Evolutionary conservation across 148 eudicot genomes (phyloP).

Genomic region (Heliosperma pusillum): DNA sequence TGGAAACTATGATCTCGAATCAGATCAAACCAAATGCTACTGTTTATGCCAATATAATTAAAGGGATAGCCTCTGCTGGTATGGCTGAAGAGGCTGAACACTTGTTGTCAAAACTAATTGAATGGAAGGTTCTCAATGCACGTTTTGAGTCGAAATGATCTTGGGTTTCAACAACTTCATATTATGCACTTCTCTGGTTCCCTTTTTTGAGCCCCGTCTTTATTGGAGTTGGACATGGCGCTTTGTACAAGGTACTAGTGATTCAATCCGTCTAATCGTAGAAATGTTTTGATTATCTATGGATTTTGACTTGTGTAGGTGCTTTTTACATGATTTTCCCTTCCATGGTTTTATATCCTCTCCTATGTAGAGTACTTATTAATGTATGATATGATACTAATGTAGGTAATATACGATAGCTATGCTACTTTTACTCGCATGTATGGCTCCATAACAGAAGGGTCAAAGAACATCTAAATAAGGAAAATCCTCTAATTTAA

Average conservation of each 20-base stretch:
- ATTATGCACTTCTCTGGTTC: background rate
- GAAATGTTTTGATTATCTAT: background rate
- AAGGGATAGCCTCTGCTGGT: slow-evolving; percentile 54
- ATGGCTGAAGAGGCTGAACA: slow-evolving; percentile 56
- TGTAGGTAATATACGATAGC: no score
- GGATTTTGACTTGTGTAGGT: no score
- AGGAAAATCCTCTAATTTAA: no score
- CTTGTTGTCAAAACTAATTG: slow-evolving; percentile 43
- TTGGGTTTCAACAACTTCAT: background rate
- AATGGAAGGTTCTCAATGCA: slow-evolving; percentile 38
- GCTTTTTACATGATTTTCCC: no score
- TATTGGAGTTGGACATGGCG: background rate
- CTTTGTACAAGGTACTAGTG: background rate
- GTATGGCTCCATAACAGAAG: no score
- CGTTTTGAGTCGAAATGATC: slow-evolving; percentile 17
- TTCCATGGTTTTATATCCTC: no score
- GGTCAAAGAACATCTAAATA: no score
- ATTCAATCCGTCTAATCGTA: background rate
- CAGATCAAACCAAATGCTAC: slow-evolving; percentile 29
- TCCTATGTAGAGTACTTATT: no score
- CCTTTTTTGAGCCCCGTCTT: background rate
- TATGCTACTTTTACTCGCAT: no score
- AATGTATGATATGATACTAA: no score
- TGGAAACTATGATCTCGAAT: slow-evolving; percentile 50
- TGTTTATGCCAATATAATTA: slow-evolving; percentile 39